Evolutionary conservation across 176 grass and related monocot species (phyloP).

Genomic region (Dendrocalamus sinicus): DNA sequence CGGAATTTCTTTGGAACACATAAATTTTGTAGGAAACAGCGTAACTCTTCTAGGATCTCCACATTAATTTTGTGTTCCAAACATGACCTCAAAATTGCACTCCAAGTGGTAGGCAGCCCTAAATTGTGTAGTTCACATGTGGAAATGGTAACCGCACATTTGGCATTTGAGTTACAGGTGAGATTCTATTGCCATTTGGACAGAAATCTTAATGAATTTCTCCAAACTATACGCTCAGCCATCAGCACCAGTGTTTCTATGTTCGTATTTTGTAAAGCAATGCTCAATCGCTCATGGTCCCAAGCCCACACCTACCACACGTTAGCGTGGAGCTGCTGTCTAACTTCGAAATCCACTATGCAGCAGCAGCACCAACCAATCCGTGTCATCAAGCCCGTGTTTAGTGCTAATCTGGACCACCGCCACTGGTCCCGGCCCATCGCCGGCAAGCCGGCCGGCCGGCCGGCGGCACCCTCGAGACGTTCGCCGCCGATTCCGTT

Average conservation of each 20-base stretch:
- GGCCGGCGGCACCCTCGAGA: constrained; percentile 18
- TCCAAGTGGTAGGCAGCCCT: neutral
- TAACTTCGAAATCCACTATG: neutral
- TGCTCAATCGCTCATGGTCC: neutral
- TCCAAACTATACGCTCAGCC: neutral
- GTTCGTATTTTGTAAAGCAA: neutral
- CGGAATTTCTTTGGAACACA: neutral
- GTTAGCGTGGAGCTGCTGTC: neutral
- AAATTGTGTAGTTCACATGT: neutral
- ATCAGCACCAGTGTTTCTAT: neutral
- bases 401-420: constrained; percentile 10
- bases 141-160: neutral
- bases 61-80: neutral
- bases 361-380: constrained; percentile 16
- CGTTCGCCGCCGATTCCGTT: constrained; percentile 19
- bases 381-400: neutral
- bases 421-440: neutral
- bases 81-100: neutral
- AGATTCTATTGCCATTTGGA: neutral
- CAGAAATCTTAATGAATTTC: neutral
- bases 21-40: neutral
- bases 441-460: constrained; percentile 25
- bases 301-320: neutral
- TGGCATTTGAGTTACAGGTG: neutral
- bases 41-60: neutral